These are phyloP conservation scores for Gyrodon lividus DNA, from an alignment of 768 basidiomycete genomes.

Conservation along the genomic window DNA sequence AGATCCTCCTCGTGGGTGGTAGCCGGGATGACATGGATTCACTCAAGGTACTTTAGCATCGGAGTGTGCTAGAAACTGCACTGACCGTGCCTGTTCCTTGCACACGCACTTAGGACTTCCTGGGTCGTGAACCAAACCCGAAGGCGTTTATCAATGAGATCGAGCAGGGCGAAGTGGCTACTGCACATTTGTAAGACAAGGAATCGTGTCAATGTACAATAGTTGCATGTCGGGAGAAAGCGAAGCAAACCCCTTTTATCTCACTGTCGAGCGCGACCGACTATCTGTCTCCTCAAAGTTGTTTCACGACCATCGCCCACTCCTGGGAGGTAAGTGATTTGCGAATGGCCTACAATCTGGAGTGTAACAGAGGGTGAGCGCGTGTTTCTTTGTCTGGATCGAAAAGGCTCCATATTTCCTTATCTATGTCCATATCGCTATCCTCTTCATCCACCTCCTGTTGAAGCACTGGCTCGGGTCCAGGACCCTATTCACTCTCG, in stretches of 20 bases:
- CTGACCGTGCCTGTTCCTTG: background rate
- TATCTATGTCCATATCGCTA: too few species aligned
- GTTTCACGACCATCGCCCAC: too few species aligned
- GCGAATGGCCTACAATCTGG: too few species aligned
- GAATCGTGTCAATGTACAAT: background rate
- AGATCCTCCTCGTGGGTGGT: conserved; percentile 69
- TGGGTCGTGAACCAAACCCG: conserved; percentile 71
- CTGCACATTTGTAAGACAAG: conserved; percentile 32
- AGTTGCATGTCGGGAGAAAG: background rate
- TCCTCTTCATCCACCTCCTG: background rate
- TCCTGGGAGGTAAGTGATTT: background rate
- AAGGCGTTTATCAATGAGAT: conserved; percentile 72
- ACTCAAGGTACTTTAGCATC: conserved; percentile 51
- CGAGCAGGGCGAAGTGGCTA: conserved; percentile 44
- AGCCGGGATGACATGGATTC: conserved; percentile 76
- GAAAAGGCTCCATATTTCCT: too few species aligned
- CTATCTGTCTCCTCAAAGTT: too few species aligned
- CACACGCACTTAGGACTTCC: conserved; percentile 55
- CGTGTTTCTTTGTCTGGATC: too few species aligned
- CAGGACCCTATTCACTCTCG: background rate
- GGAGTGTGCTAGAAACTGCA: background rate
- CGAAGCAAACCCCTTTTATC: background rate
- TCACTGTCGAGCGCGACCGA: background rate
- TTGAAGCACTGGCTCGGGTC: background rate
- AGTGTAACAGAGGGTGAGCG: too few species aligned